Base-by-base conservation (phyloP, 1,284 basidiomycete species). In the Ustanciosporium gigantosporum region DNA sequence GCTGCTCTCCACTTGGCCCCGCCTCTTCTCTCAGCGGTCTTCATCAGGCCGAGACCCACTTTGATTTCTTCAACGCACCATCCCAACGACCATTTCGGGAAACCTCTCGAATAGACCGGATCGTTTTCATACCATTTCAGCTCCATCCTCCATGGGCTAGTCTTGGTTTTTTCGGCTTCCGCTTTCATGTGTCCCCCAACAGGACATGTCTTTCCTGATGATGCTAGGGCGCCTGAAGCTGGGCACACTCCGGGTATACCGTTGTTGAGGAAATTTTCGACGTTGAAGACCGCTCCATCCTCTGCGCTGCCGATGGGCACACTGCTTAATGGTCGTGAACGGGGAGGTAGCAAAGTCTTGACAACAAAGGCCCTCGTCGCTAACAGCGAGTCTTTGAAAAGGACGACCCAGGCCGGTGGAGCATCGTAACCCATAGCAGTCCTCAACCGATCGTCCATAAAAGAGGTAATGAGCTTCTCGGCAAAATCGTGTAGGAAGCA, bases 81-180 rank as follows among this genome's bases (percentile, higher is more conserved):
- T 0, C 39, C 43, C 2, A 24, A 19, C 11, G 53, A 46, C n/a
- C 45, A 19, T 4, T 24, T 37, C 3, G 32, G 11, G 31, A 27
- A 46, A n/a, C 52, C 29, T 3, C 56, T 48, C 16, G 66, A 34
- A 37, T 64, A 65, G 21, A 51, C 31, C 1, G 60, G 61, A 14
- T 67, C 58, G 37, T 59, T 65, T 9, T 65, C 56, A 46, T 62
- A 66, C 55, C 56, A 68, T 13, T 31, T 24, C 34, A 50, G 29
- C 31, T 56, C 52, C 64, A 57, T 62, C 16, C 58, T 21, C 49
- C 53, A 62, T 2, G 52, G 16, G 6, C 50, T 45, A 4, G 49
- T 46, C 16, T 46, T 50, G 8, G 27, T 4, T 7, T 35, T 22
- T 20, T 51, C 8, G 11, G 38, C 31, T 15, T 39, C 34, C n/a